phyloP scores from a whole-genome alignment of 2,329 filamentous ascomycete genomes.

The Beauveria pseudobassiana region DNA sequence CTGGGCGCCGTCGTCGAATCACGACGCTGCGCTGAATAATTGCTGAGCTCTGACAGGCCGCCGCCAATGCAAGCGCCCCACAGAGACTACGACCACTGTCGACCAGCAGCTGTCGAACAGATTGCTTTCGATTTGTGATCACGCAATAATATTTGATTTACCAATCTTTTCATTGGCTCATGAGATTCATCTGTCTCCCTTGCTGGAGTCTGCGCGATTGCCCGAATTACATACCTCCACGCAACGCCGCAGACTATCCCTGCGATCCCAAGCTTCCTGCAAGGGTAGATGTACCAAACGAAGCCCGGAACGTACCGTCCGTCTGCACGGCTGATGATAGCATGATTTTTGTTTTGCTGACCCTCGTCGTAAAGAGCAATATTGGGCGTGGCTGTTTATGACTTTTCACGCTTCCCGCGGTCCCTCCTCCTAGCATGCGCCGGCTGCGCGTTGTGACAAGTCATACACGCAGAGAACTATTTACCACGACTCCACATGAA shows the following conservation, averaged over 20 bases:
- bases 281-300: background rate
- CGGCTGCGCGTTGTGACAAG: background rate
- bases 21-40: constrained; percentile 20
- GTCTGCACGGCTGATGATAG: background rate
- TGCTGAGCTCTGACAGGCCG: constrained; percentile 19
- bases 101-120: background rate
- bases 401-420: background rate
- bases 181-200: background rate
- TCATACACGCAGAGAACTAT: background rate
- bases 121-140: constrained; percentile 4
- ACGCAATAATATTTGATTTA: background rate
- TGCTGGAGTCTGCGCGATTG: background rate
- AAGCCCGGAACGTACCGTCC: background rate
- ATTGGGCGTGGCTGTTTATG: background rate
- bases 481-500: background rate
- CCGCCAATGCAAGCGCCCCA: background rate
- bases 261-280: background rate
- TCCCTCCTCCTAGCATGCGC: background rate
- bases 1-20: constrained; percentile 2
- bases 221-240: background rate
- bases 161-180: background rate
- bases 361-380: background rate
- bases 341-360: background rate
- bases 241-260: background rate
- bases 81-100: background rate